Conservation (phyloP, 2,329 filamentous ascomycete species). For the Pseudogymnoascus sp. region DNA sequence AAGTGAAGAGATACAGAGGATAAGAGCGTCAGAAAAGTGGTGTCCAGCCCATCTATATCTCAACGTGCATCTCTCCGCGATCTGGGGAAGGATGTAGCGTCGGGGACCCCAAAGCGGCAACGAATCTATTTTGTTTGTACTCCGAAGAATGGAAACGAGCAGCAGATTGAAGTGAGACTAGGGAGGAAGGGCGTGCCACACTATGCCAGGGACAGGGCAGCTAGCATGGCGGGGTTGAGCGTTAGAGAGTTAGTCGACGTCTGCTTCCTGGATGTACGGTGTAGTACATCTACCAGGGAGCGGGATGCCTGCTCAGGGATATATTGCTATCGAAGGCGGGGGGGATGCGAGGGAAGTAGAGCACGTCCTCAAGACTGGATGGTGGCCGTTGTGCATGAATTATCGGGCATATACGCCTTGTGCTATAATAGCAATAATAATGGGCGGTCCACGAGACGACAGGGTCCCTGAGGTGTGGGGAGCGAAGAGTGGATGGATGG, state of each 20-base stretch:
- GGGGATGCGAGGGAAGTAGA: neutral
- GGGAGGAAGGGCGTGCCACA: neutral
- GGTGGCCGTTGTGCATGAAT: neutral
- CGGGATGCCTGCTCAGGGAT: neutral
- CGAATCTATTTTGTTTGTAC: constrained; percentile 4
- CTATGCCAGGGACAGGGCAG: constrained; percentile 2
- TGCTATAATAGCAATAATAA: constrained; percentile 1
- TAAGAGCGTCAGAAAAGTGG: neutral
- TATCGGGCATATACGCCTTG: neutral
- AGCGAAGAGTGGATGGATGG: neutral
- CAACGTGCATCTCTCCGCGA: neutral
- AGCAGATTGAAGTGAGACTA: constrained; percentile 4
- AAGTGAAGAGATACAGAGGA: constrained; percentile 1
- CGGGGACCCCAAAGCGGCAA: constrained; percentile 2
- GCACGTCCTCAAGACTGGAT: neutral
- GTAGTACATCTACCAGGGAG: neutral
- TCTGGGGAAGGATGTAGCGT: neutral
- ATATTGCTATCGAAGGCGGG: constrained; percentile 1
- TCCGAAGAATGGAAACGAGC: constrained; percentile 1
- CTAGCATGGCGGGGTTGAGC: constrained; percentile 3
- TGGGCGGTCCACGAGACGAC: constrained; percentile 3
- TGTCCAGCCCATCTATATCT: constrained; percentile 5
- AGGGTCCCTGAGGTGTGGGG: neutral
- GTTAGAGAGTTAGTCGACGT: constrained; percentile 4
- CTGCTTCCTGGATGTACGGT: neutral